Conservation (phyloP, 345 rosid genomes). For the Draba incana region DNA sequence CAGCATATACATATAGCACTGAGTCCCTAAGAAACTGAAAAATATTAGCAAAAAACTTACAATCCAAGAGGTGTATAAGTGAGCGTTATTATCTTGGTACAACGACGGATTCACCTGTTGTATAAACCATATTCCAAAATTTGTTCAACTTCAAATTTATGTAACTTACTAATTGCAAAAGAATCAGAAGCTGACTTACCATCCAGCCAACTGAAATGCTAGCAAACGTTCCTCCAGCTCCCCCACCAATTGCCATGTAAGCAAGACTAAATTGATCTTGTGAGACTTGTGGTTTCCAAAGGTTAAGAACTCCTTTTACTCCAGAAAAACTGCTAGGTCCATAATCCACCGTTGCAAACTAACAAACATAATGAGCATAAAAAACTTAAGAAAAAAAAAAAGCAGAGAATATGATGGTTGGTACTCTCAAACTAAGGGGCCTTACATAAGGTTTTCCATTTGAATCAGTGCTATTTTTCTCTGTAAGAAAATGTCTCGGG, state of each 20-base stretch:
- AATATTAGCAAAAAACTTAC: constrained; percentile 18
- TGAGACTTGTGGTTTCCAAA: constrained; percentile 21
- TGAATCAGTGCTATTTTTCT: background rate
- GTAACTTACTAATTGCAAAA: background rate
- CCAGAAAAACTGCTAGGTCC: background rate
- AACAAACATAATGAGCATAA: background rate
- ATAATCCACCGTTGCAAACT: constrained; percentile 1
- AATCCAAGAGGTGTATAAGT: constrained; percentile 20
- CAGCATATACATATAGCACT: background rate
- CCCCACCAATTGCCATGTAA: background rate
- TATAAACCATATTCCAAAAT: background rate
- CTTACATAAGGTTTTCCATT: constrained; percentile 21
- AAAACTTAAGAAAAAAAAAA: constrained; percentile 1
- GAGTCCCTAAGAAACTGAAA: background rate
- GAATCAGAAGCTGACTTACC: background rate
- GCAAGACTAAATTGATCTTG: constrained; percentile 25
- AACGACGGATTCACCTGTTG: constrained; percentile 26
- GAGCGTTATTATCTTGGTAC: background rate
- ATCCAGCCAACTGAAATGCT: constrained; percentile 28
- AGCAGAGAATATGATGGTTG: background rate
- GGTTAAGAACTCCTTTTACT: constrained; percentile 9
- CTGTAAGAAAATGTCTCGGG: background rate
- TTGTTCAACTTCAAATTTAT: background rate
- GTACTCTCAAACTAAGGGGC: background rate
- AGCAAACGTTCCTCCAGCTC: background rate